phyloP scores from a whole-genome alignment of 116 monocot genomes.

The Dioscorea cayenensis region DNA sequence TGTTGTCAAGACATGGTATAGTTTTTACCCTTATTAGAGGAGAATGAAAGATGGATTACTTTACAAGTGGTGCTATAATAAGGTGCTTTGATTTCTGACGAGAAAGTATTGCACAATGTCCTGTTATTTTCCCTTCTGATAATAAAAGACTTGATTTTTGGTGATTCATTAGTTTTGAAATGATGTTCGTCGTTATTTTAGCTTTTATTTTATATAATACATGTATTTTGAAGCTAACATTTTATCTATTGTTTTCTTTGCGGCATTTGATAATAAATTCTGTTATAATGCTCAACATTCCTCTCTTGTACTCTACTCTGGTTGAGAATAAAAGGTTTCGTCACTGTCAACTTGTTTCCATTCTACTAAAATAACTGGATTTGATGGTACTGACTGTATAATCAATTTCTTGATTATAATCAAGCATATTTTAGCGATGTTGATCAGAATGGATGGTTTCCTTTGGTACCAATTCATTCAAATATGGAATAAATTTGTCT shows the following conservation, averaged over 20 bases:
- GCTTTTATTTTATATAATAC: too few relatives aligned
- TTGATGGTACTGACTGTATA: background rate
- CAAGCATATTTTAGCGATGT: background rate
- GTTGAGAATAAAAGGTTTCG: conserved; percentile 96
- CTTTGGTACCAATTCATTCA: background rate
- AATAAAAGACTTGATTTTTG: too few relatives aligned
- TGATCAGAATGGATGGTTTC: background rate
- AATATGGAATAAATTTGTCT: background rate
- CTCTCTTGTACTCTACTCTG: conserved; percentile 99
- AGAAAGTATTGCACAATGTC: too few relatives aligned
- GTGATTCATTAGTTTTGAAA: too few relatives aligned
- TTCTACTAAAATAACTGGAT: background rate
- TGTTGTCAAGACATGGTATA: too few relatives aligned
- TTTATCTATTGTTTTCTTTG: conserved; percentile 16
- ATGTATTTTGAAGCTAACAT: background rate
- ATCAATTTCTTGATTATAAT: too few relatives aligned
- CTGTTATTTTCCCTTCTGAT: too few relatives aligned
- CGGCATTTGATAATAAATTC: conserved; percentile 96
- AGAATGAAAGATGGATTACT: too few relatives aligned
- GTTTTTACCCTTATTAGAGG: too few relatives aligned
- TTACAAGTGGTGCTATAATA: too few relatives aligned
- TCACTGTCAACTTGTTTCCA: background rate
- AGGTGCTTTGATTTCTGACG: too few relatives aligned
- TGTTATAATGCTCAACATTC: conserved; percentile 95
- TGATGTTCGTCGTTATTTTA: too few relatives aligned